Conservation (phyloP, 345 rosid species). For the Turnera subulata region DNA sequence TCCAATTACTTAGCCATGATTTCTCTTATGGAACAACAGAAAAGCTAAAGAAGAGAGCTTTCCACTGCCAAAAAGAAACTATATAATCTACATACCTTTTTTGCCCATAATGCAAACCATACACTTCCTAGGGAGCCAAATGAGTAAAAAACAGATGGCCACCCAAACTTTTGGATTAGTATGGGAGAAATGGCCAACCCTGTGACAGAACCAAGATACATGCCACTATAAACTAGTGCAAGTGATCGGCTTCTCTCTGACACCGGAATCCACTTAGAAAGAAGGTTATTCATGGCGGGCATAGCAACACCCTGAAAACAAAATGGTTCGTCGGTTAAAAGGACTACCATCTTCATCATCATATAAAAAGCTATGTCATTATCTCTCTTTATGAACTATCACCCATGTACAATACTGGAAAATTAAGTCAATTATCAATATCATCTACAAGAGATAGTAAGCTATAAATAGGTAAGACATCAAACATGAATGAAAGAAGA, state of each 20-base stretch:
- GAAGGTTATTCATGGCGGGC: conserved; percentile 99
- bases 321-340: not conserved
- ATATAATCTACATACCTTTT: conserved; percentile 43
- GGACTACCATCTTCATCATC: too few relatives aligned
- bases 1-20: not conserved
- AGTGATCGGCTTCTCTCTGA: conserved; percentile 98
- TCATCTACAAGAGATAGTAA: too few relatives aligned
- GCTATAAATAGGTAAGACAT: too few relatives aligned
- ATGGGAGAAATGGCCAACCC: conserved; percentile 82
- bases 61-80: not conserved
- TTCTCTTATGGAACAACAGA: not conserved
- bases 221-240: conserved; percentile 92
- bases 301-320: conserved; percentile 88
- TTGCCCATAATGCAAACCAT: conserved; percentile 80
- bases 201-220: conserved; percentile 97
- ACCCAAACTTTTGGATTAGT: conserved; percentile 79
- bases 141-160: conserved; percentile 94
- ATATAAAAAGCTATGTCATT: too few relatives aligned
- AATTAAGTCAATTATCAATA: too few relatives aligned
- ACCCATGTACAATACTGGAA: conserved; percentile 1
- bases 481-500: not conserved
- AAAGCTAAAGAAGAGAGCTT: not conserved
- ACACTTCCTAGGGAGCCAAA: conserved; percentile 94
- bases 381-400: not conserved
- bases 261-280: conserved; percentile 97